A percentile compares a stretch with the other conserved stretches of the same genome.
Evolutionary conservation across 352 stramenopile species (phyloP).

Genomic region (Halophytophthora batemanensis): DNA sequence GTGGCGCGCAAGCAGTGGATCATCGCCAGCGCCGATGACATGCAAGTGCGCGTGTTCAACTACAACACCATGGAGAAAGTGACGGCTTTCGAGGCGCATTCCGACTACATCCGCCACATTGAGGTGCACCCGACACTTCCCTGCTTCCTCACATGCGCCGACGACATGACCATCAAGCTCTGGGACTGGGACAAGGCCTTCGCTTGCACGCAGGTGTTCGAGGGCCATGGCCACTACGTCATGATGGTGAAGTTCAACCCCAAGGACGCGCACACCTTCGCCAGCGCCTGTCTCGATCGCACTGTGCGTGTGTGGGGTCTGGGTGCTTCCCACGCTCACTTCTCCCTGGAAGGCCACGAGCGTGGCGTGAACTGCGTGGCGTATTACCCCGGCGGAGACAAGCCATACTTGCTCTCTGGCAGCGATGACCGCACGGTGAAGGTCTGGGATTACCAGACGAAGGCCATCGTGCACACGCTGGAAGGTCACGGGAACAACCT

Average conservation of each 20-base stretch:
- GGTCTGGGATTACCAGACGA: conserved; percentile 99
- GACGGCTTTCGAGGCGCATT: conserved; percentile 94
- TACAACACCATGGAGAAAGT: conserved; percentile 99
- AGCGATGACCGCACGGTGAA: conserved; percentile 97
- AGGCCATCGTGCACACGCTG: conserved; percentile 98
- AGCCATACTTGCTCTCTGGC: conserved; percentile 97
- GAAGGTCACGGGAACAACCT: conserved; percentile 99
- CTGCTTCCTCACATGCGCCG: conserved; percentile 94
- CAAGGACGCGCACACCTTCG: conserved; percentile 99
- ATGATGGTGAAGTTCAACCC: conserved; percentile 99
- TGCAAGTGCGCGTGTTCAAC: conserved; percentile 98
- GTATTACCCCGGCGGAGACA: conserved; percentile 98
- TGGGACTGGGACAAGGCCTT: conserved; percentile 97
- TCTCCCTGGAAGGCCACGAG: conserved; percentile 91
- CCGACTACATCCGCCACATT: conserved; percentile 98
- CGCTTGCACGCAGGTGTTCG: conserved; percentile 73
- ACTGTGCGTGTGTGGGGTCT: conserved; percentile 96
- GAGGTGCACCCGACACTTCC: conserved; percentile 97
- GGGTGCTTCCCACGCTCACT: conserved; percentile 92
- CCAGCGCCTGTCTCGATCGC: conserved; percentile 95
- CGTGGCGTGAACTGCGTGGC: conserved; percentile 98
- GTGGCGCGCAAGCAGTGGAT: conserved; percentile 98
- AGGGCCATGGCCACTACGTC: conserved; percentile 98
- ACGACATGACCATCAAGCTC: conserved; percentile 99
- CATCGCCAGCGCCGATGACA: conserved; percentile 94